These are phyloP conservation scores for Hanseniaspora singularis DNA, from an alignment of 805 yeast species.

Conservation along the genomic window DNA sequence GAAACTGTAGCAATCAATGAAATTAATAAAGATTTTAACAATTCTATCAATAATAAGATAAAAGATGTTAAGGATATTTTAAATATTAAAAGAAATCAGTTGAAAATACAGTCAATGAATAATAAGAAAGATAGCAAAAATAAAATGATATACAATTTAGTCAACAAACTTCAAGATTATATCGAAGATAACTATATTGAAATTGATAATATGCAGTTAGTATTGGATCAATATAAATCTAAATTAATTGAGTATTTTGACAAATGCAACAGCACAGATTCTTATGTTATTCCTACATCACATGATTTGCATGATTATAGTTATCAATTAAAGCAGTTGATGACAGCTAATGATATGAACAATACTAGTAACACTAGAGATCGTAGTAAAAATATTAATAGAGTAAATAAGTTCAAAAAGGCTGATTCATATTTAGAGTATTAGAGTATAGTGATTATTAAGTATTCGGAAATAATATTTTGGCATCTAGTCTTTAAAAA, in stretches of 20 bases:
- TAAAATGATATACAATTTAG: neutral
- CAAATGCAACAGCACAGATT: too few relatives aligned
- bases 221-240: neutral
- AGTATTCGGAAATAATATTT: too few relatives aligned
- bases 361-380: neutral
- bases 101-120: neutral
- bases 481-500: too few relatives aligned
- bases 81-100: neutral
- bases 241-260: neutral
- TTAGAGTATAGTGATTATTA: too few relatives aligned
- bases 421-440: neutral
- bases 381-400: neutral
- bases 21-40: neutral
- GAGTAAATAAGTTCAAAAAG: neutral
- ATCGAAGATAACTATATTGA: constrained; percentile 11
- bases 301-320: constrained; percentile 3
- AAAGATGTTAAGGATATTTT: neutral
- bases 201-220: neutral
- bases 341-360: too few relatives aligned
- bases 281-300: neutral
- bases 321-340: neutral
- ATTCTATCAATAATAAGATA: neutral
- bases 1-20: too few relatives aligned
- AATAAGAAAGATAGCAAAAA: neutral
- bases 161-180: constrained; percentile 7